Base-by-base conservation (phyloP, 2,329 filamentous ascomycete genomes). In the Ophiostoma tasmaniense region DNA sequence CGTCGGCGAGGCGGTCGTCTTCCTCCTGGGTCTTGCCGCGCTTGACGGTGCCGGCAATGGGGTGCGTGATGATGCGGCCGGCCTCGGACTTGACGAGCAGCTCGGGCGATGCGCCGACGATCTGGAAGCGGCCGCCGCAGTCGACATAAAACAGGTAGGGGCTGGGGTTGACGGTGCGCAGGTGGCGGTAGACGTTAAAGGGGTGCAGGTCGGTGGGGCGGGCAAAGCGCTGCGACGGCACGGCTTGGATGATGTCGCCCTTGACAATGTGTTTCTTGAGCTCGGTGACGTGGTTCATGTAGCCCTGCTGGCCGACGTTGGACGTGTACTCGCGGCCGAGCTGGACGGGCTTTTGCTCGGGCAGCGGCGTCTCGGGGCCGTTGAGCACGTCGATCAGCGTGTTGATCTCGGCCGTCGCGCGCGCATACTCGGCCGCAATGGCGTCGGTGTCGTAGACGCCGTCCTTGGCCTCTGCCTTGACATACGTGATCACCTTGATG, bases 121-220 rank as follows among this genome's bases (percentile, higher is more conserved):
- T 93, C 77, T 97, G 91, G 80, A 99, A 98, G 76, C 92, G 90
- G 68, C 92, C 90, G 71, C 86, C 85, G 80, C 94, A 98, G 78
- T 95, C 89, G 71, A 99, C 87, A 80, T 93, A 99, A 83, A 99
- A 99, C 45, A 99, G 87, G 79, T 99, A 99, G 0, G 95, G 95
- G 10, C 93, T 97, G 0, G 95, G 95, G 77, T 99, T 99, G 76
- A 98, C 91, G n/a, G 92, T 97, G 72, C 95, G 91, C 50, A 99
- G 85, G 77, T 97, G 92, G 68, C 94, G 89, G 83, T 98, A 99
- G 75, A 99, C 91, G 82, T 98, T 99, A 84, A 98, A 99, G 0
- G 95, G 94, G 78, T 99, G 95, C 61, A 99, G 83, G 69, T 87
- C 88, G 2, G 95, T 99, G 17, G 93, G 93, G 35, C 94, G 87